A percentile compares a stretch with the other conserved stretches of the same genome.
Conservation (phyloP, 2,329 filamentous ascomycete species). For the Trichoderma guizhouense region DNA sequence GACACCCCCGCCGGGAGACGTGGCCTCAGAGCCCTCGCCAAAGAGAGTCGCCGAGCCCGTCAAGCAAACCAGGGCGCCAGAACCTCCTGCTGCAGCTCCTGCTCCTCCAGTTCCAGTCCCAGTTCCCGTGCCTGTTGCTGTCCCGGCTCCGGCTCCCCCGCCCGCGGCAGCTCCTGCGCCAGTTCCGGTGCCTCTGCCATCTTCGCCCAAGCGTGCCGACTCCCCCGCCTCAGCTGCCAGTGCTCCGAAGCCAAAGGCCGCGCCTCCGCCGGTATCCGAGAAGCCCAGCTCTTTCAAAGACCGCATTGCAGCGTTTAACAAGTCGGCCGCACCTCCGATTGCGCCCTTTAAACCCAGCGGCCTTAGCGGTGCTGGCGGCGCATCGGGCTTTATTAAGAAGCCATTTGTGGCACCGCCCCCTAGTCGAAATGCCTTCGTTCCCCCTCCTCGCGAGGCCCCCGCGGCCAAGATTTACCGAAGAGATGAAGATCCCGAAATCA, state of each 20-base stretch:
- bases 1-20: constrained; percentile 33
- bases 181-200: constrained; percentile 22
- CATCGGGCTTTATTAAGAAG: constrained; percentile 81
- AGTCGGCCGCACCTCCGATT: constrained; percentile 76
- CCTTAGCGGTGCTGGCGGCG: constrained; percentile 49
- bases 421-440: constrained; percentile 85
- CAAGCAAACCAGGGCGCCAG: constrained; percentile 33
- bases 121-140: constrained; percentile 25
- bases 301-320: constrained; percentile 96
- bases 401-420: constrained; percentile 94
- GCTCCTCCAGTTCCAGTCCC: constrained; percentile 22
- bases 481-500: constrained; percentile 78
- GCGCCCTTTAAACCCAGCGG: constrained; percentile 84
- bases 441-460: constrained; percentile 67
- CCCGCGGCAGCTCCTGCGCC: constrained; percentile 22
- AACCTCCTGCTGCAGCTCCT: constrained; percentile 27
- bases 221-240: constrained; percentile 38
- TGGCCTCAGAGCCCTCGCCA: constrained; percentile 28
- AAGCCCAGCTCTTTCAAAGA: constrained; percentile 89
- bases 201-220: constrained; percentile 38
- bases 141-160: constrained; percentile 24
- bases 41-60: constrained; percentile 34
- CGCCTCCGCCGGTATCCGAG: constrained; percentile 64
- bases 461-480: constrained; percentile 75
- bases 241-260: constrained; percentile 34